These are phyloP conservation scores for Alnus rubra DNA, from an alignment of 306 rosid genomes.

Conservation along the genomic window DNA sequence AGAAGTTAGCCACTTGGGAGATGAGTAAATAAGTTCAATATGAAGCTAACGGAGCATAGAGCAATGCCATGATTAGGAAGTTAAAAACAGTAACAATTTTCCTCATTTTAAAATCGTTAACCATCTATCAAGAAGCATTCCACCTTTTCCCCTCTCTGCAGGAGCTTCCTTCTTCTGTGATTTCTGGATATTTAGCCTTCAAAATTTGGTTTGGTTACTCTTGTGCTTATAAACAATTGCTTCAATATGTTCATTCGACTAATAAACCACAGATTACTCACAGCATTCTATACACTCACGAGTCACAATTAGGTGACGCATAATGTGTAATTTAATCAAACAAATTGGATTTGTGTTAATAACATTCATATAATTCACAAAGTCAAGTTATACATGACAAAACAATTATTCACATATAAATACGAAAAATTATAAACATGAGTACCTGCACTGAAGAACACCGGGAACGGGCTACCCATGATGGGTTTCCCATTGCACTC, in stretches of 20 bases:
- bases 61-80: background rate
- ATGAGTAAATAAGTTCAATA: background rate
- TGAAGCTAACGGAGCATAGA: background rate
- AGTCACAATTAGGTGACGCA: background rate
- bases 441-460: conserved; percentile 98
- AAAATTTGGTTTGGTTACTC: background rate
- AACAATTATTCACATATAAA: background rate
- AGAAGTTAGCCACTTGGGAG: conserved; percentile 6
- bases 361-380: background rate
- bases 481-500: conserved; percentile 92
- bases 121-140: background rate
- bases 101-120: background rate
- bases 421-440: background rate
- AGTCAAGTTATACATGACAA: background rate
- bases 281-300: background rate
- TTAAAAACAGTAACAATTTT: background rate
- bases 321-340: background rate
- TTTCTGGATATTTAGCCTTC: background rate
- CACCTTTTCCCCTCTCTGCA: background rate
- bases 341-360: background rate
- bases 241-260: background rate
- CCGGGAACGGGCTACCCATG: conserved; percentile 98
- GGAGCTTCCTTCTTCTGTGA: background rate
- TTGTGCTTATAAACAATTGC: background rate
- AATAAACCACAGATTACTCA: background rate